Evolutionary conservation across 1,284 basidiomycete genomes (phyloP).

Genomic region (Ceraceosorus guamensis): DNA sequence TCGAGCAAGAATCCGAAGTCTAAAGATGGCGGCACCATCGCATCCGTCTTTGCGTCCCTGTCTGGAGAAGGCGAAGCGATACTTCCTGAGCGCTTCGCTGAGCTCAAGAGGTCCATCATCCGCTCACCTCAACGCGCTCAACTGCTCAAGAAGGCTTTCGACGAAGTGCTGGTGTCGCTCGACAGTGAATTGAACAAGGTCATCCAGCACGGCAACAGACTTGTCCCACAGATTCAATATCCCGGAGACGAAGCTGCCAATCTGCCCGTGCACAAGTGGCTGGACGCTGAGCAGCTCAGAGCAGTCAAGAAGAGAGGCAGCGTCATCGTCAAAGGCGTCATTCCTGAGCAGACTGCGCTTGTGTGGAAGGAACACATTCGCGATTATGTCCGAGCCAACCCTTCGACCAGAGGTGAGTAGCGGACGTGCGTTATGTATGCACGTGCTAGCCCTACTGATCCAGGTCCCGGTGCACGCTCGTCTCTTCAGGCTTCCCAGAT

Average conservation of each 20-base stretch:
- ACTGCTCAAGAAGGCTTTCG: constrained; percentile 20
- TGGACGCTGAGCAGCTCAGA: constrained; percentile 11
- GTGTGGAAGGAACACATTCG: constrained; percentile 26
- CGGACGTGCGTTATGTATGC: not conserved
- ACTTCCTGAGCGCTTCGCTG: constrained; percentile 24
- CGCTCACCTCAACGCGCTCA: constrained; percentile 11
- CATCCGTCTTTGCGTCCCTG: constrained; percentile 30
- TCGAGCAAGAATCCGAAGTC: too few relatives aligned
- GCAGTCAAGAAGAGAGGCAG: constrained; percentile 26
- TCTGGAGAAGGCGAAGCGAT: constrained; percentile 23
- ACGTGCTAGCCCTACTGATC: not conserved
- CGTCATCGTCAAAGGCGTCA: constrained; percentile 26
- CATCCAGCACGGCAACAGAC: constrained; percentile 4
- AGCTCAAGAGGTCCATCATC: constrained; percentile 23
- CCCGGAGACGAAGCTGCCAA: constrained; percentile 8
- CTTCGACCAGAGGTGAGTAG: constrained; percentile 19
- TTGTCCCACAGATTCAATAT: constrained; percentile 22
- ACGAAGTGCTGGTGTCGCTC: constrained; percentile 16
- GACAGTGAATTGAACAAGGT: constrained; percentile 13
- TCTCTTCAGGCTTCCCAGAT: constrained; percentile 18
- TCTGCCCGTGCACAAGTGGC: constrained; percentile 13
- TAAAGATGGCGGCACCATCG: constrained; percentile 30
- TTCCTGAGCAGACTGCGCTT: constrained; percentile 14
- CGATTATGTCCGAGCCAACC: constrained; percentile 19
- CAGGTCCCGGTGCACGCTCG: constrained; percentile 10